Conservation (phyloP, 306 rosid genomes). For the Astragalus glycyphyllos region DNA sequence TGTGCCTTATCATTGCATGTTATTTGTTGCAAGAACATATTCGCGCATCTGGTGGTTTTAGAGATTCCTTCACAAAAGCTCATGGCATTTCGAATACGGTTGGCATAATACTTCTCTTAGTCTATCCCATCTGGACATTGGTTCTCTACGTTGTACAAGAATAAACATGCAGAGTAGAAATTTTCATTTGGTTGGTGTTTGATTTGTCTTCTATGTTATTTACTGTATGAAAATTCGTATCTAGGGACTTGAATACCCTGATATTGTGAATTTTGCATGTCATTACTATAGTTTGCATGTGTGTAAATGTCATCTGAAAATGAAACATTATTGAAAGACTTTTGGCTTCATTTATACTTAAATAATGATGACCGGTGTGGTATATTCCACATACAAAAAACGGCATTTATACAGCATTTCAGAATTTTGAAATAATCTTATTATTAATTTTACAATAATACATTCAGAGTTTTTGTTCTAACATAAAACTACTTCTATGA, state of each 20-base stretch:
- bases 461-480: constrained; percentile 1
- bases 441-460: constrained; percentile 4
- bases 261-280: constrained; percentile 17
- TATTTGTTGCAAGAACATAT: constrained; percentile 95
- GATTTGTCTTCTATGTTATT: not conserved
- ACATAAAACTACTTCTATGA: constrained; percentile 7
- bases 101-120: constrained; percentile 76
- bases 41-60: constrained; percentile 87
- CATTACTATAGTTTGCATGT: constrained; percentile 7
- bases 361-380: constrained; percentile 3
- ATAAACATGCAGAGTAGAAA: not conserved
- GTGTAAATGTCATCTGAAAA: constrained; percentile 31
- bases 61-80: constrained; percentile 77
- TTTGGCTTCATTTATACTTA: not conserved
- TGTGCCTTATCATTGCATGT: constrained; percentile 73
- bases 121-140: constrained; percentile 83
- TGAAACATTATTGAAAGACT: constrained; percentile 14
- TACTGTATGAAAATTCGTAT: constrained; percentile 23
- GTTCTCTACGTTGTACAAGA: constrained; percentile 50
- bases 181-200: constrained; percentile 27
- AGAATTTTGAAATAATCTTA: constrained; percentile 21
- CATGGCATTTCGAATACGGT: constrained; percentile 71
- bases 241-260: not conserved
- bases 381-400: not conserved
- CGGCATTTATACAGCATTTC: not conserved